Percentiles rank a stretch among this genome's conserved stretches.
Evolutionary conservation across 1,284 basidiomycete genomes (phyloP).

Genomic region (Papiliotrema flavescens): DNA sequence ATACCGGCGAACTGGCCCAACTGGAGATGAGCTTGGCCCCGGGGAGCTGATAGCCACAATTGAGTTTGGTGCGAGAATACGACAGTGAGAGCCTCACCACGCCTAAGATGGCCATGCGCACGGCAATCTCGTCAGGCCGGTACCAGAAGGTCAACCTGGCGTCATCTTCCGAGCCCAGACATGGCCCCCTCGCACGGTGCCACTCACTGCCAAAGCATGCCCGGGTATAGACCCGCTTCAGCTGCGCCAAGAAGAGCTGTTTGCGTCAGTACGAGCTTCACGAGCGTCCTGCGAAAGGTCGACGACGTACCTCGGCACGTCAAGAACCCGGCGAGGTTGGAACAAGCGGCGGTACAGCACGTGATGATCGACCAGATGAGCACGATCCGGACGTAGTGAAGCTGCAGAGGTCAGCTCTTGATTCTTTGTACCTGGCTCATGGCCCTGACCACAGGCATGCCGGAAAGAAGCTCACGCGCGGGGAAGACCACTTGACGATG

Average conservation of each 20-base stretch:
- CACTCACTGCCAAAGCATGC: constrained; percentile 19
- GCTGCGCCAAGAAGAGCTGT: constrained; percentile 17
- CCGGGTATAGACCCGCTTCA: constrained; percentile 23
- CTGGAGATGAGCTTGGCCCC: background rate
- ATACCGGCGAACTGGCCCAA: constrained; percentile 24
- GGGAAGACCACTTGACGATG: constrained; percentile 25
- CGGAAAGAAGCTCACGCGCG: constrained; percentile 13
- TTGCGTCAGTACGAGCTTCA: background rate
- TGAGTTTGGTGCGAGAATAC: no score
- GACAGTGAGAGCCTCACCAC: constrained; percentile 2
- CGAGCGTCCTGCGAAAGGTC: no score
- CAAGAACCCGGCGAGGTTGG: constrained; percentile 7
- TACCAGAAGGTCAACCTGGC: constrained; percentile 25
- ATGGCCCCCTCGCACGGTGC: no score
- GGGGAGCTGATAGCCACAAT: no score
- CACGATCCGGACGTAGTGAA: constrained; percentile 25
- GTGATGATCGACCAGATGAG: constrained; percentile 23
- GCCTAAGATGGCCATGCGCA: constrained; percentile 15
- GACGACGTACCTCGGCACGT: constrained; percentile 3
- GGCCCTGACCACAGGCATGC: no score
- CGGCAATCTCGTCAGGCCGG: constrained; percentile 29
- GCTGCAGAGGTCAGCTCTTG: background rate
- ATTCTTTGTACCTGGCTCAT: no score
- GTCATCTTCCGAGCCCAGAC: no score
- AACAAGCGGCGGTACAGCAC: constrained; percentile 19